Percentiles rank a stretch among this genome's conserved stretches.
Evolutionary conservation across 179 eudicot genomes (phyloP).

Genomic region (Actinidia chinensis): DNA sequence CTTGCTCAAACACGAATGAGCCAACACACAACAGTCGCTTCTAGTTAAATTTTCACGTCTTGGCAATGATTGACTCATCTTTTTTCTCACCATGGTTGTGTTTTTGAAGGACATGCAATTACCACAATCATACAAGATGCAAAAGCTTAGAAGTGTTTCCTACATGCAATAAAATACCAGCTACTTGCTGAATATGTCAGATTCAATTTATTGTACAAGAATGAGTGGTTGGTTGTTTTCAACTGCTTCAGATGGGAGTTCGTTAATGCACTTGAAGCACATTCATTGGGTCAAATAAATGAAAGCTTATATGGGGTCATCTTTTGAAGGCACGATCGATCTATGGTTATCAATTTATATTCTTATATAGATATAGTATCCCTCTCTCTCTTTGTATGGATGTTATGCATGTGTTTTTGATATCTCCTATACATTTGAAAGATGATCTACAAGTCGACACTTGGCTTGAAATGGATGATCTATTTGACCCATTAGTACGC

Average conservation of each 20-base stretch:
- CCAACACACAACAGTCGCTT: background rate
- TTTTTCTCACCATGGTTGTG: background rate
- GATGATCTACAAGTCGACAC: no score
- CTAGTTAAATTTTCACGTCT: background rate
- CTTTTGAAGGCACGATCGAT: background rate
- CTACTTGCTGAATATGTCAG: background rate
- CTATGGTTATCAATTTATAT: no score
- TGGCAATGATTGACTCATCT: background rate
- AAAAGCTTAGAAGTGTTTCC: slow-evolving; percentile 17
- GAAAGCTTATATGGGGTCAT: background rate
- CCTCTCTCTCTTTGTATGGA: no score
- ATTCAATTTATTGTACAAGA: background rate
- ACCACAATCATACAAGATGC: slow-evolving; percentile 42
- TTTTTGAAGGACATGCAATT: slow-evolving; percentile 23
- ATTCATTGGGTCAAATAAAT: background rate
- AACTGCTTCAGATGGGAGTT: background rate
- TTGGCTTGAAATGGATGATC: no score
- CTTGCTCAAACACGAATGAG: background rate
- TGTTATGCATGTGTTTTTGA: no score
- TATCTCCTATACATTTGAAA: no score
- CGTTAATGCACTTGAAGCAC: no score
- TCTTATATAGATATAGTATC: no score
- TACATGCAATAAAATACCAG: background rate
- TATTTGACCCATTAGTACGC: no score
- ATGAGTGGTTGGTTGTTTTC: background rate